These are phyloP conservation scores for Ochromonas danica DNA, from an alignment of 108 stramenopile genomes.

Conservation along the genomic window DNA sequence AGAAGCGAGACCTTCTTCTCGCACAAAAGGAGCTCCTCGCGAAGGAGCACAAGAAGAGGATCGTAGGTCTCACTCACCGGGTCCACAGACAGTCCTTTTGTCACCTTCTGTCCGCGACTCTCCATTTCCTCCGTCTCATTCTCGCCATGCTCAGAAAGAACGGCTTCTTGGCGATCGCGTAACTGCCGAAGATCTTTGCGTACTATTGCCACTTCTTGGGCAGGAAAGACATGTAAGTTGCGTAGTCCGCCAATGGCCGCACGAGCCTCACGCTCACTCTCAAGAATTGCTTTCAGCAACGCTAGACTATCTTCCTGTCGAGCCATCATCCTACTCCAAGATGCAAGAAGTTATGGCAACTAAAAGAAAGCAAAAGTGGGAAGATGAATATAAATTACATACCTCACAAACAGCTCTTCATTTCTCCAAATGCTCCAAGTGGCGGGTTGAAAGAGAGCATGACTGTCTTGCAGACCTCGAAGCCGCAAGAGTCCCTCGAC, in stretches of 20 bases:
- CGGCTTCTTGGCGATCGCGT: not conserved
- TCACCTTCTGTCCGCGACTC: not conserved
- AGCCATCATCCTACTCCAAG: not conserved
- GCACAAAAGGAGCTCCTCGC: not conserved
- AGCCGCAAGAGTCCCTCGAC: too few species aligned
- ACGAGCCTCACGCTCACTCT: not conserved
- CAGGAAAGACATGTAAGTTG: not conserved
- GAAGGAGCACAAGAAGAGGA: not conserved
- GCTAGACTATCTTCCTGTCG: not conserved
- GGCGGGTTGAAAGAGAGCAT: too few species aligned
- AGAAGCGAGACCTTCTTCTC: conserved; percentile 5
- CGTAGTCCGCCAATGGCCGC: not conserved
- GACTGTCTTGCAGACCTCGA: too few species aligned
- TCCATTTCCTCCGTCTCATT: not conserved
- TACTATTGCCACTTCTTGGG: not conserved
- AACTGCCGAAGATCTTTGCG: not conserved
- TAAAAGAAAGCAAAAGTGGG: too few species aligned
- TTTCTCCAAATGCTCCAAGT: too few species aligned
- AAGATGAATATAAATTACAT: too few species aligned
- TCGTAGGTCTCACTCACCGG: too few species aligned
- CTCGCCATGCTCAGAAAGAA: not conserved
- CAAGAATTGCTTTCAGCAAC: not conserved
- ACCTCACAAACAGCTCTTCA: too few species aligned
- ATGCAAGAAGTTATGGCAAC: not conserved
- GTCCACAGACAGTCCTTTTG: too few species aligned